Evolutionary conservation across 805 yeast genomes (phyloP), one percentile per base, ranked within the genome.

Genomic region (Suhomyces vadensis): DNA sequence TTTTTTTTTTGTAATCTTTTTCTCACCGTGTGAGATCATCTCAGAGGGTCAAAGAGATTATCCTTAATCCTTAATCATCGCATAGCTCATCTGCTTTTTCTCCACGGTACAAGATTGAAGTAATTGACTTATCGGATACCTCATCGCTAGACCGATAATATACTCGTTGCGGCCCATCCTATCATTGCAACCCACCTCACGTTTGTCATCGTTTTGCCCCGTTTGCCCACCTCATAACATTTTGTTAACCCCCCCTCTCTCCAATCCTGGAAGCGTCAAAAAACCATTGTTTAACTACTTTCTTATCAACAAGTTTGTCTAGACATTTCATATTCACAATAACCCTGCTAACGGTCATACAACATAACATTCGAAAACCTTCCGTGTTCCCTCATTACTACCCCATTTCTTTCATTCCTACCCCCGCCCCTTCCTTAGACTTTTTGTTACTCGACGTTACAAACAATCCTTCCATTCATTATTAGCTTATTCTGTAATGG

Each of bases 401-500:
- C 31, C 6, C 16, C 33, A 16, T 8, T 29, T 7, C 19, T 20
- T 14, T 29, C 16, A 20, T 29, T 29, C 31, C 14, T 27, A 10
- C 33, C 10, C 33, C 33, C 14, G 24, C 36, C 24, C 16, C 37
- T 9, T 31, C 35, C 36, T 20, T 14, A 19, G 21, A n/a, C 31
- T 20, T 24, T 11, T 24, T 13, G 20, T 14, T 19, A 13, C 43
- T 27, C 21, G 11, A 22, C 22, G 24, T 16, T 23, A 21, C 11
- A 22, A 23, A 10, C 21, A 20, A 16, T 13, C 22, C 31, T 21
- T 31, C 33, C 22, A 27, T 27, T 21, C 24, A 40, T 33, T 19
- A 20, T 29, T 31, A 27, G 19, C 19, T 6, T 11, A 39, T 23
- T 14, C 35, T 22, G 23, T 27, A 39, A 71, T 71, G 76, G 71